A percentile compares a stretch with the other conserved stretches of the same genome.
Evolutionary conservation across 2,329 filamentous ascomycete species (phyloP).

Genomic region (Aspergillus versicolor): DNA sequence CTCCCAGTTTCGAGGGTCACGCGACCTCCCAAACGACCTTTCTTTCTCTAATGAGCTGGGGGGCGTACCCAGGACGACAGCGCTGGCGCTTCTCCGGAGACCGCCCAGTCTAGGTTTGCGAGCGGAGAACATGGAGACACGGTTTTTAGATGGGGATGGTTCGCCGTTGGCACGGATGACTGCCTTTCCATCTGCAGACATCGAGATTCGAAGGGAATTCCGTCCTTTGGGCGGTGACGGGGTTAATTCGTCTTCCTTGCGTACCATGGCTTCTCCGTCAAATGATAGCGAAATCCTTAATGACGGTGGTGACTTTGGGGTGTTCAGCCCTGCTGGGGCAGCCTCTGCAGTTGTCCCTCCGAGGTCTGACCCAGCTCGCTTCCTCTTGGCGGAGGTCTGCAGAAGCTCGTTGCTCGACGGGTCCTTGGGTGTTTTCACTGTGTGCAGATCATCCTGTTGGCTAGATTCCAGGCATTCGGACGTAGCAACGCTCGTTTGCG

Average conservation of each 20-base stretch:
- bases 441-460: constrained; percentile 20
- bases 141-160: constrained; percentile 63
- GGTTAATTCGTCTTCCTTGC: constrained; percentile 39
- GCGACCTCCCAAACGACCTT: constrained; percentile 70
- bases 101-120: constrained; percentile 52
- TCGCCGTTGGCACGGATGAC: constrained; percentile 71
- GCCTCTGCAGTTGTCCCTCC: constrained; percentile 16
- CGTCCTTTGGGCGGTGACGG: constrained; percentile 42
- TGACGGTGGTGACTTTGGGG: constrained; percentile 36
- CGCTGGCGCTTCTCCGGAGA: constrained; percentile 71
- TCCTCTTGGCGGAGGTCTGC: constrained; percentile 29
- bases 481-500: constrained; percentile 31
- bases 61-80: constrained; percentile 59
- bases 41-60: constrained; percentile 52
- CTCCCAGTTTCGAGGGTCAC: constrained; percentile 87
- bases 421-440: constrained; percentile 6
- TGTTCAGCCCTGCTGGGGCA: constrained; percentile 12
- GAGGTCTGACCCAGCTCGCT: constrained; percentile 34
- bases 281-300: constrained; percentile 43
- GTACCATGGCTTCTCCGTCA: constrained; percentile 40
- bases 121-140: constrained; percentile 49
- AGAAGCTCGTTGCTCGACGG: constrained; percentile 19
- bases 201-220: constrained; percentile 68
- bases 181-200: constrained; percentile 88
- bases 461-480: constrained; percentile 26